These are phyloP conservation scores for Ascochyta rabiei DNA, from an alignment of 2,329 filamentous ascomycete species.

Conservation along the genomic window DNA sequence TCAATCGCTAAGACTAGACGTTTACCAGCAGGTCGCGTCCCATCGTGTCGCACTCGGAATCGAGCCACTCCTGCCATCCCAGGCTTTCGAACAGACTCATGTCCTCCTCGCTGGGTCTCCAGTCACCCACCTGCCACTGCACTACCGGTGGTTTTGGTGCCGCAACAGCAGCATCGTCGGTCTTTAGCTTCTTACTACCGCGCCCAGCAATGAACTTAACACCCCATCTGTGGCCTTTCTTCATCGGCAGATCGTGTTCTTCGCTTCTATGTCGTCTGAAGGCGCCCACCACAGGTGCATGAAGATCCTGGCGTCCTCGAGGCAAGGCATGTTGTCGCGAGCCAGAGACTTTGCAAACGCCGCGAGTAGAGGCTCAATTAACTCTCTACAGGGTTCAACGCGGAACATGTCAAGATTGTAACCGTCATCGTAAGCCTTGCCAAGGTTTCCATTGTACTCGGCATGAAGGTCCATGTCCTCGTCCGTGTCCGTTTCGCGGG, in stretches of 20 bases:
- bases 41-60: constrained; percentile 9
- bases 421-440: too few species aligned
- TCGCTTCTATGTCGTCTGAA: constrained; percentile 10
- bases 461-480: too few species aligned
- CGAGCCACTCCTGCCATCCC: constrained; percentile 18
- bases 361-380: too few species aligned
- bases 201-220: constrained; percentile 17
- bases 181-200: constrained; percentile 1
- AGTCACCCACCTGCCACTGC: constrained; percentile 21
- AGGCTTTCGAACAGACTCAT: constrained; percentile 18
- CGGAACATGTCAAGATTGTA: too few species aligned
- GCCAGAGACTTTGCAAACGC: too few species aligned
- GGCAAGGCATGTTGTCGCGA: too few species aligned
- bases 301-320: too few species aligned
- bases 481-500: too few species aligned
- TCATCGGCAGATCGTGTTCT: constrained; percentile 11
- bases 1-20: constrained; percentile 11
- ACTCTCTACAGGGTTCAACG: too few species aligned
- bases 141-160: constrained; percentile 13
- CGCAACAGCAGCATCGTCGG: constrained; percentile 4
- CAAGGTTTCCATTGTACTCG: too few species aligned
- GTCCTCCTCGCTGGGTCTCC: constrained; percentile 16
- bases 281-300: not conserved
- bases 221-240: constrained; percentile 19
- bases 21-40: constrained; percentile 12